Conservation (phyloP, 2,329 filamentous ascomycete genomes). For the Bipolaris sorokiniana region DNA sequence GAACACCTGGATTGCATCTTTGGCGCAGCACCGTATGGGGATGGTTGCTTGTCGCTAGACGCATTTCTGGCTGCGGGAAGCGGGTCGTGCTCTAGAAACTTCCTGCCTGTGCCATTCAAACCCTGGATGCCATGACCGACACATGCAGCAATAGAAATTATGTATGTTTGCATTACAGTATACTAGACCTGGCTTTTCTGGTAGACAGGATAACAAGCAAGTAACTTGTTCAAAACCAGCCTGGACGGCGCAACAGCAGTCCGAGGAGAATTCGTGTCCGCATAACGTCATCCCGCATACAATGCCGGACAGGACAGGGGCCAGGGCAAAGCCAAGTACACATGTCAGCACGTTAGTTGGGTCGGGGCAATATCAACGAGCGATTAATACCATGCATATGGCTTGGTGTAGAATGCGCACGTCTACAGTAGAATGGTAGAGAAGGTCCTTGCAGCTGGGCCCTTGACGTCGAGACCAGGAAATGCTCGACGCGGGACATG, state of each 20-base stretch:
- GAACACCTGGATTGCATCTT: not conserved
- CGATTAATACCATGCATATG: not conserved
- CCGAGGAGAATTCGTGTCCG: slow-evolving; percentile 7
- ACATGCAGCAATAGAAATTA: not conserved
- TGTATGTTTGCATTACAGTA: no score
- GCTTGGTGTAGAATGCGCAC: not conserved
- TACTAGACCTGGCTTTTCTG: not conserved
- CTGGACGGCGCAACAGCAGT: slow-evolving; percentile 5
- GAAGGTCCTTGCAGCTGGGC: not conserved
- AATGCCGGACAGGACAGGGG: slow-evolving; percentile 5
- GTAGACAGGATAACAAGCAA: not conserved
- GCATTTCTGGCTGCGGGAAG: not conserved
- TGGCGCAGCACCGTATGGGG: not conserved
- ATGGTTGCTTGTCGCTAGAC: not conserved
- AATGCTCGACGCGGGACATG: slow-evolving; percentile 9
- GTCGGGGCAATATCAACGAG: not conserved
- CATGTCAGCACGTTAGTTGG: slow-evolving; percentile 6
- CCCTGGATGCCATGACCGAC: not conserved
- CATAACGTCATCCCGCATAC: slow-evolving; percentile 19
- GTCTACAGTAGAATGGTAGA: not conserved
- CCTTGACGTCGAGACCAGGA: not conserved
- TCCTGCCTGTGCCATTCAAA: slow-evolving; percentile 1
- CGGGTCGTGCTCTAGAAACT: not conserved
- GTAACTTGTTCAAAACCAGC: not conserved
- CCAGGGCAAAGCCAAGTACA: not conserved